Evolutionary conservation across 495 filamentous ascomycete genomes (phyloP).

Genomic region (Venustampulla echinocandica): DNA sequence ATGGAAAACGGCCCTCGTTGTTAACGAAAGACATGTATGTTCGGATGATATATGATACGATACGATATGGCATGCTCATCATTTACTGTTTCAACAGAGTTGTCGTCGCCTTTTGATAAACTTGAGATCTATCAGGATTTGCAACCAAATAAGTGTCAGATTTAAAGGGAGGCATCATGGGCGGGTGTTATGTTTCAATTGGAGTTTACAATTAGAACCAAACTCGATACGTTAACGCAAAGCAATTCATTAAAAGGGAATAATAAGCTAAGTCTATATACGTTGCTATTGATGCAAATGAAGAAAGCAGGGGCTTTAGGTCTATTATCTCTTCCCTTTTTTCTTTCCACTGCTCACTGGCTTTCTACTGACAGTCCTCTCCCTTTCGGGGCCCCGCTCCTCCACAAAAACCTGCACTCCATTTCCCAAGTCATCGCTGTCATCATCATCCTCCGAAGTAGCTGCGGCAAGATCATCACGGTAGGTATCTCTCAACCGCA

Average conservation of each 20-base stretch:
- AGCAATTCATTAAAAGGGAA: neutral
- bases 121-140: neutral
- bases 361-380: constrained; percentile 11
- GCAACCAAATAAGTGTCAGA: neutral
- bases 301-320: neutral
- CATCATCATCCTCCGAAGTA: constrained; percentile 15
- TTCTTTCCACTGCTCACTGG: constrained; percentile 11
- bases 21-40: no score
- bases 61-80: no score
- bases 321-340: constrained; percentile 9
- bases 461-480: constrained; percentile 18
- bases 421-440: constrained; percentile 26
- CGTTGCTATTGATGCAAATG: neutral
- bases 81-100: no score
- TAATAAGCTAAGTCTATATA: no score
- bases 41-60: neutral
- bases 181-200: neutral
- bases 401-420: constrained; percentile 29
- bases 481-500: constrained; percentile 5
- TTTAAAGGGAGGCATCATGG: neutral
- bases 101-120: no score
- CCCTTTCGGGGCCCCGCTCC: constrained; percentile 8
- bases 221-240: neutral
- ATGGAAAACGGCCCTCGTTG: neutral
- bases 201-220: neutral